Evolutionary conservation across 805 yeast genomes (phyloP).

Genomic region (Saccharomycopsis sp.): DNA sequence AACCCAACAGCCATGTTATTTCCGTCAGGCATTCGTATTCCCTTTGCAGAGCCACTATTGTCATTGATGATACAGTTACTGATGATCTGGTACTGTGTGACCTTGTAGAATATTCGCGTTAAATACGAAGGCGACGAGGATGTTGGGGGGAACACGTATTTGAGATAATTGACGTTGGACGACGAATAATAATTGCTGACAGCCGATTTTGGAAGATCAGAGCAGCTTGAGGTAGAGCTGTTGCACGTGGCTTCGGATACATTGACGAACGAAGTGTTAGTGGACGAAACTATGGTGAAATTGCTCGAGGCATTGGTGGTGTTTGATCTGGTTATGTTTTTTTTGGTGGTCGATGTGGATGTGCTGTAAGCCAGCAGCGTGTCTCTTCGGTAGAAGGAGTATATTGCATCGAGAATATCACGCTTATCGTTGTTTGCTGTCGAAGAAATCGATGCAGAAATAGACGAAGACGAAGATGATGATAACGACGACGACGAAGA

Average conservation of each 20-base stretch:
- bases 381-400: background rate
- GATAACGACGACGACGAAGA: background rate
- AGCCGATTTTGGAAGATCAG: conserved; percentile 11
- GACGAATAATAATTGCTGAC: conserved; percentile 14
- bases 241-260: background rate
- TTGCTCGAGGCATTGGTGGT: background rate
- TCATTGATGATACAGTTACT: conserved; percentile 31
- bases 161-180: conserved; percentile 15
- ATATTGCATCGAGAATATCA: background rate
- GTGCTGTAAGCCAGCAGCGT: no score
- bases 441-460: background rate
- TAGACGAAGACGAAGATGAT: background rate
- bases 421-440: conserved; percentile 1
- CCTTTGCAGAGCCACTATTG: conserved; percentile 36
- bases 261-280: background rate
- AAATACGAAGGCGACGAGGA: conserved; percentile 15
- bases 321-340: background rate
- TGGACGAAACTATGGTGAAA: background rate
- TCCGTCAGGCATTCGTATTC: conserved; percentile 32
- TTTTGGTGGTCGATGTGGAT: background rate
- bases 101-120: conserved; percentile 19
- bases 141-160: conserved; percentile 38
- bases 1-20: conserved; percentile 50
- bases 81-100: conserved; percentile 26
- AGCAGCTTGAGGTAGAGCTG: background rate